Evolutionary conservation across 331 rosid genomes (phyloP).

Genomic region (Rhamnella rubrinervis): DNA sequence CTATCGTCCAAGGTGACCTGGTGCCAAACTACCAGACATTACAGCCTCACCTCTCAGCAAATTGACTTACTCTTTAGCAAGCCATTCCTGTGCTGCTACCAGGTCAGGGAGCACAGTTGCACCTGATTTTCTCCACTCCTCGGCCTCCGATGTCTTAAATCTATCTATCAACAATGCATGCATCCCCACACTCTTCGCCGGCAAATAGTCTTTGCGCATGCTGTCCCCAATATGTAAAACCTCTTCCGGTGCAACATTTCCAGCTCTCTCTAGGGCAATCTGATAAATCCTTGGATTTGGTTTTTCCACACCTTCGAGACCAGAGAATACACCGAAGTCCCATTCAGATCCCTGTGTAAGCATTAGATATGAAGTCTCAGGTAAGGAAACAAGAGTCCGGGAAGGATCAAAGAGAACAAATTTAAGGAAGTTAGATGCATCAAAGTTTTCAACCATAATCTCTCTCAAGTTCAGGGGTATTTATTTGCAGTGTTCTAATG

Average conservation of each 20-base stretch:
- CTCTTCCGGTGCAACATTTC: constrained; percentile 66
- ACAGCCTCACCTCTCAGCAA: constrained; percentile 20
- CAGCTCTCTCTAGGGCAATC: constrained; percentile 81
- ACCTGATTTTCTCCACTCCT: constrained; percentile 76
- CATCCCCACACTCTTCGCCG: constrained; percentile 91
- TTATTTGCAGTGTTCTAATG: background rate
- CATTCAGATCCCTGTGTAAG: constrained; percentile 84
- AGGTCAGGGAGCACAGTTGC: constrained; percentile 76
- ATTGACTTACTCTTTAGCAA: constrained; percentile 57
- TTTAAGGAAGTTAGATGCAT: background rate
- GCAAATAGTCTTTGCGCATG: constrained; percentile 79
- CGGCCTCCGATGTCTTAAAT: constrained; percentile 83
- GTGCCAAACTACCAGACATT: background rate
- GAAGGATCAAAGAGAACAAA: background rate
- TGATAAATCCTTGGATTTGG: constrained; percentile 76
- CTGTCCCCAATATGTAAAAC: constrained; percentile 84
- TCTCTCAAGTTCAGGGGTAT: background rate
- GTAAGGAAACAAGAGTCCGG: background rate
- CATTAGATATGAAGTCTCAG: constrained; percentile 11
- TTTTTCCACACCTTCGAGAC: constrained; percentile 88
- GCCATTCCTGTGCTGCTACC: constrained; percentile 54
- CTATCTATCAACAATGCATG: constrained; percentile 80
- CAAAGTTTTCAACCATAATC: background rate
- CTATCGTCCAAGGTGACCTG: background rate
- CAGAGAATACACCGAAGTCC: constrained; percentile 98